Conservation (phyloP, 495 filamentous ascomycete species). For the Penicillium bovifimosum region DNA sequence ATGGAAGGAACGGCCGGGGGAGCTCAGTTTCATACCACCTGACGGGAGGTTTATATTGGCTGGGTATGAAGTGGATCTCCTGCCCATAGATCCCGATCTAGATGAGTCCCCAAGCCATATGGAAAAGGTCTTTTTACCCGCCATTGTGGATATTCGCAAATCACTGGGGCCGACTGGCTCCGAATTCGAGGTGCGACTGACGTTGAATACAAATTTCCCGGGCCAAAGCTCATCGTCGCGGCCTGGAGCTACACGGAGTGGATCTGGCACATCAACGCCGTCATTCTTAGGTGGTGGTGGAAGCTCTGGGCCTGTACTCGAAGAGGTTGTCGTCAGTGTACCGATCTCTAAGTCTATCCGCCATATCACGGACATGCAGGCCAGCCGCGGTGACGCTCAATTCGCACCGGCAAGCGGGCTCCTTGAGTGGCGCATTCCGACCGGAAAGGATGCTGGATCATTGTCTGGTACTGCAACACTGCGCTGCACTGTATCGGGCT, state of each 20-base stretch:
- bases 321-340: slow-evolving; percentile 75
- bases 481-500: slow-evolving; percentile 72
- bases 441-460: slow-evolving; percentile 54
- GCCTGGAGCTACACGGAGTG: slow-evolving; percentile 26
- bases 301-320: slow-evolving; percentile 53
- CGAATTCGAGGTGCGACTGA: slow-evolving; percentile 85
- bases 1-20: slow-evolving; percentile 83
- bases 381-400: slow-evolving; percentile 77
- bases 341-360: slow-evolving; percentile 77
- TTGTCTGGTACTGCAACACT: slow-evolving; percentile 64
- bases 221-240: slow-evolving; percentile 35
- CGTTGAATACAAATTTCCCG: slow-evolving; percentile 59
- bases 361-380: slow-evolving; percentile 79
- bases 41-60: slow-evolving; percentile 93
- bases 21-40: slow-evolving; percentile 90
- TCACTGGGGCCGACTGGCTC: slow-evolving; percentile 63
- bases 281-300: slow-evolving; percentile 54
- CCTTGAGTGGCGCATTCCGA: slow-evolving; percentile 80
- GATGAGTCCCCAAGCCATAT: slow-evolving; percentile 44
- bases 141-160: slow-evolving; percentile 74
- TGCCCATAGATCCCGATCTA: slow-evolving; percentile 53
- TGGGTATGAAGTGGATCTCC: slow-evolving; percentile 89
- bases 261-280: slow-evolving; percentile 54
- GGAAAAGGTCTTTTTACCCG: slow-evolving; percentile 72
- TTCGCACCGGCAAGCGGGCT: slow-evolving; percentile 65